These are phyloP conservation scores for Globisporangium uncinulatum DNA, from an alignment of 352 stramenopile genomes.

Conservation along the genomic window DNA sequence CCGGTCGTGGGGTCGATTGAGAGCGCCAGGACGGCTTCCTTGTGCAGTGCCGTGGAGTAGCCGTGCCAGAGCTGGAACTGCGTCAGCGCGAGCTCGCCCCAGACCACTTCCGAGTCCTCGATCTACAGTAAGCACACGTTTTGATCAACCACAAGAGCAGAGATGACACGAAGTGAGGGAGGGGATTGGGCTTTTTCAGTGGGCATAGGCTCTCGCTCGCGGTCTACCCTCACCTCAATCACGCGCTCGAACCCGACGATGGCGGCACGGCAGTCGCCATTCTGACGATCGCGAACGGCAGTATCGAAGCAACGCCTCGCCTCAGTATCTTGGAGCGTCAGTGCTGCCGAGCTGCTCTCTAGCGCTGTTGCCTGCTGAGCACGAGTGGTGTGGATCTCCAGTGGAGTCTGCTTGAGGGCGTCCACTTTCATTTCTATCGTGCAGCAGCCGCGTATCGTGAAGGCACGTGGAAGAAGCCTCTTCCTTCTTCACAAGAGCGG, in stretches of 20 bases:
- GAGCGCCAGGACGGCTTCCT: slow-evolving; percentile 20
- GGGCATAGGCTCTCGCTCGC: background rate
- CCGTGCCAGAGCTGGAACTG: slow-evolving; percentile 60
- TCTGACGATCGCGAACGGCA: slow-evolving; percentile 29
- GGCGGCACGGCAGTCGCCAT: slow-evolving; percentile 33
- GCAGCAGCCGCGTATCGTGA: too few species aligned
- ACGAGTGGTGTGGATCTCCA: too few species aligned
- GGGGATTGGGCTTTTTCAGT: too few species aligned
- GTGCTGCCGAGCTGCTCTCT: background rate
- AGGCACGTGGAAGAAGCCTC: too few species aligned
- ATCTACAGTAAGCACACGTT: slow-evolving; percentile 17
- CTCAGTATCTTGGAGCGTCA: slow-evolving; percentile 18
- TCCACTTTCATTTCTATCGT: too few species aligned
- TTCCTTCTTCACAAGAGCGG: too few species aligned
- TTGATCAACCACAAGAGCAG: background rate
- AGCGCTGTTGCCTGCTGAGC: background rate
- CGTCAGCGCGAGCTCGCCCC: slow-evolving; percentile 48
- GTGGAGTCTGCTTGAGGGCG: too few species aligned
- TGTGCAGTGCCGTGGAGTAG: slow-evolving; percentile 31
- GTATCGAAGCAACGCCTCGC: slow-evolving; percentile 20
- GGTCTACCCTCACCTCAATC: slow-evolving; percentile 31
- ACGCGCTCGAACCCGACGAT: slow-evolving; percentile 30
- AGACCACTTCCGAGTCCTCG: slow-evolving; percentile 54
- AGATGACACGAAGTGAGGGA: background rate
- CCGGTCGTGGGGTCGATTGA: slow-evolving; percentile 5